Evolutionary conservation across 306 rosid genomes (phyloP).

Genomic region (Vigna hirtella): DNA sequence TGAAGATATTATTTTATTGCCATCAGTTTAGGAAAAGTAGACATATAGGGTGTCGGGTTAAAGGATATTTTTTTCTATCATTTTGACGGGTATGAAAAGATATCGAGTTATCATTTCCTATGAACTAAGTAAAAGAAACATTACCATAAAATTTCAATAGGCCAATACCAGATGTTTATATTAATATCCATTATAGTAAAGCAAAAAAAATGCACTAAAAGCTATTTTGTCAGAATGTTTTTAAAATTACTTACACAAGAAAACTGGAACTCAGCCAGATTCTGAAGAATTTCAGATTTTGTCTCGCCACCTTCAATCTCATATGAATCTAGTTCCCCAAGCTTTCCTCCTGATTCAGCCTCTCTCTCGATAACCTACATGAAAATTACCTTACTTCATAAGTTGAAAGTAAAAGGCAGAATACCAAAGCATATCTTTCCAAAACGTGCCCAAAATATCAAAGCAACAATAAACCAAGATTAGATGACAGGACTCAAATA

Average conservation of each 20-base stretch:
- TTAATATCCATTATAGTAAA: neutral
- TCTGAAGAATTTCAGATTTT: constrained; percentile 90
- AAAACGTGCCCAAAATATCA: too few species aligned
- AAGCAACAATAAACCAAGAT: too few species aligned
- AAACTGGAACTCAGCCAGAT: constrained; percentile 93
- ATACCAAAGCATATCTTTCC: constrained; percentile 25
- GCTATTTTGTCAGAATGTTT: constrained; percentile 5
- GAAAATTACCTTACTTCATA: constrained; percentile 33
- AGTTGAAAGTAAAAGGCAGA: constrained; percentile 12
- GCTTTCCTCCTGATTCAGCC: constrained; percentile 84
- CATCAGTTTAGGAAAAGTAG: neutral
- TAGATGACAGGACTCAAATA: neutral
- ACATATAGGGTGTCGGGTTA: neutral
- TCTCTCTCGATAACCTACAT: constrained; percentile 82
- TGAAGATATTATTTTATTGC: neutral
- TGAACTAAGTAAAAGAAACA: neutral
- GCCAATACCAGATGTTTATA: neutral
- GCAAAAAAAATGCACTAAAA: neutral
- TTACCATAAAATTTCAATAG: neutral
- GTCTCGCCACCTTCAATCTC: constrained; percentile 99
- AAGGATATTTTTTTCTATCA: neutral
- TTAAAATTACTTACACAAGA: constrained; percentile 79
- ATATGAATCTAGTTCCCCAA: constrained; percentile 86
- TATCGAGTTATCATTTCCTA: neutral
- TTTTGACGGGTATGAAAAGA: neutral